Base-by-base conservation (phyloP, 805 yeast species). In the Ogataea dorogensis region DNA sequence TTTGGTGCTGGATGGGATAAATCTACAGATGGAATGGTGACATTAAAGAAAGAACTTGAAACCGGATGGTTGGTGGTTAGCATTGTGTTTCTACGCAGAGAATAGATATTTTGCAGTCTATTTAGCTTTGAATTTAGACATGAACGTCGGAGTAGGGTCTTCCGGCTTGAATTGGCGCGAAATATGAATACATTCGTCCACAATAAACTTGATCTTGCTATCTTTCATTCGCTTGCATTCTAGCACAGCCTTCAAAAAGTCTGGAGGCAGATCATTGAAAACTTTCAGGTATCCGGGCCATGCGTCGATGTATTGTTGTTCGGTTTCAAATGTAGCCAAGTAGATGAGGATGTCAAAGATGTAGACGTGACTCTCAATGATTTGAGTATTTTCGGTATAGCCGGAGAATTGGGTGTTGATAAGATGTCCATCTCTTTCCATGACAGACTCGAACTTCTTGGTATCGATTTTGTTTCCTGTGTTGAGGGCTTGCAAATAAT, bases 221-320 rank as follows among this genome's bases (percentile, higher is more conserved):
- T 50, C 54, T 15, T 54, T 49, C 28, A 45, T 16, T 30, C 75
- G 51, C 64, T 74, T 50, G 71, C 64, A 50, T 66, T 72, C 46
- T 35, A 88, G 67, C 26, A 87, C 71, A 10, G 79, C 79, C 28
- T 73, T 75, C 27, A 89, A 69, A 51, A 87, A 74, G 33, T 75
- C 81, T 6, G 81, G 62, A 0, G 95, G 88, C 40, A 89, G 79
- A 56, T 86, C 88, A 63, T 86, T 80, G 64, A 81, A 87, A 25
- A 72, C 73, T 9, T 67, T 65, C 34, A 87, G 64, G 24, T 84
- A 73, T 28, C 72, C 76, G 7, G 31, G 31, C 56, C 55, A 56
- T 24, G 43, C 51, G 58, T 50, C 66, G n/a, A 71, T 50, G 17
- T 79, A 64, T 20, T 70, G 74, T n/a, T 66, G 70, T 7, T 65